Percentiles rank a stretch among this genome's conserved stretches.
These are phyloP conservation scores for Polychaeton citri DNA, from an alignment of 2,329 filamentous ascomycete genomes.

Conservation along the genomic window DNA sequence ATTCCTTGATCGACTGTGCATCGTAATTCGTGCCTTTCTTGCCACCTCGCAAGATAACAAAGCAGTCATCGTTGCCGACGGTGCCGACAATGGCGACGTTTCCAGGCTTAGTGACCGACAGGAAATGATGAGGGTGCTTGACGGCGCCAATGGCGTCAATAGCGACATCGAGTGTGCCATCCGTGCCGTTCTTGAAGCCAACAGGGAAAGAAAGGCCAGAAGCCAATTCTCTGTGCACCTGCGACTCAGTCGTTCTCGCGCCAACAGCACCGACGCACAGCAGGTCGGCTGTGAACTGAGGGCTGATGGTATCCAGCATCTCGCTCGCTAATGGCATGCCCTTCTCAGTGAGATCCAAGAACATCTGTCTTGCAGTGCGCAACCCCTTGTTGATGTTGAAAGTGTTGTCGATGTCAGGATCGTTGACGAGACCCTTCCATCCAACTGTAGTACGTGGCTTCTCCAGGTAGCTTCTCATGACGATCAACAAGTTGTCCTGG, in stretches of 20 bases:
- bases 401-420: conserved; percentile 94
- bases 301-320: conserved; percentile 96
- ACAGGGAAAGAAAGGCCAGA: conserved; percentile 93
- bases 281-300: conserved; percentile 88
- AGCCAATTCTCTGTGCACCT: conserved; percentile 88
- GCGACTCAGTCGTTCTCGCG: conserved; percentile 90
- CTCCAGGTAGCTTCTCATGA: conserved; percentile 97
- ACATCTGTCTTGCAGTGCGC: conserved; percentile 73
- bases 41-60: conserved; percentile 86
- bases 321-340: conserved; percentile 96
- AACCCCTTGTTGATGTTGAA: conserved; percentile 99
- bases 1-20: conserved; percentile 65
- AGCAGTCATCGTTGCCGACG: conserved; percentile 90
- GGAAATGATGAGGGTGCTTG: conserved; percentile 85
- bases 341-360: conserved; percentile 77
- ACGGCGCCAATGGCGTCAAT: conserved; percentile 94
- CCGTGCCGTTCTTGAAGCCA: conserved; percentile 98
- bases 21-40: conserved; percentile 93
- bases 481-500: conserved; percentile 76
- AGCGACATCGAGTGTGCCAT: conserved; percentile 76
- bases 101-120: conserved; percentile 93
- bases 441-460: conserved; percentile 96
- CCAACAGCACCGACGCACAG: conserved; percentile 87
- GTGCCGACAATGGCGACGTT: conserved; percentile 92
- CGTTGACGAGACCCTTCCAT: conserved; percentile 98